Evolutionary conservation across 768 basidiomycete genomes (phyloP).

Genomic region (Tylopilus rubrobrunneus): DNA sequence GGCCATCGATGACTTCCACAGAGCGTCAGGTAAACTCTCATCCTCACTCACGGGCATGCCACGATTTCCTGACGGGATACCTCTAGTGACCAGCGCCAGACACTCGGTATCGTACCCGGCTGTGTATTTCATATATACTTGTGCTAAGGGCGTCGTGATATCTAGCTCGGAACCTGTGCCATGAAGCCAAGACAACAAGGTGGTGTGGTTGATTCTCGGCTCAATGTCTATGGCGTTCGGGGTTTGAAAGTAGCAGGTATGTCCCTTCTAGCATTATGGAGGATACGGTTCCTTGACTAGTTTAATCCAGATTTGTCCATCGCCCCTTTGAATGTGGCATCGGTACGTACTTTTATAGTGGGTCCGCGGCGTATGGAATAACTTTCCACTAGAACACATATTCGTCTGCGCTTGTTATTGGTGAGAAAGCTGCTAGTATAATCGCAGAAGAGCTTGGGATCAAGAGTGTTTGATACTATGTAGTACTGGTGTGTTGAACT

Average conservation of each 20-base stretch:
- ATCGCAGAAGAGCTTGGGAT: slow-evolving; percentile 24
- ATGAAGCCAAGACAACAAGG: slow-evolving; percentile 58
- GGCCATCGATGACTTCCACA: too few species aligned
- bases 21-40: slow-evolving; percentile 13
- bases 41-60: not conserved
- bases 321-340: slow-evolving; percentile 35
- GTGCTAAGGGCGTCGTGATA: not conserved
- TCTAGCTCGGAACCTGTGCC: slow-evolving; percentile 59
- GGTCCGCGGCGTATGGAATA: not conserved
- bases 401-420: slow-evolving; percentile 23
- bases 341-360: slow-evolving; percentile 17
- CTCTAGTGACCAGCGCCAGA: slow-evolving; percentile 29
- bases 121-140: not conserved
- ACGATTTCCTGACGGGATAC: not conserved
- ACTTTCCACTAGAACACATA: slow-evolving; percentile 17
- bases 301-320: slow-evolving; percentile 35
- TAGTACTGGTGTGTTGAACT: too few species aligned
- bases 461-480: slow-evolving; percentile 5
- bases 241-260: slow-evolving; percentile 57
- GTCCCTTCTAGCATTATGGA: not conserved
- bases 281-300: not conserved
- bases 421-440: slow-evolving; percentile 23
- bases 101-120: slow-evolving; percentile 26
- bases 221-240: slow-evolving; percentile 60
- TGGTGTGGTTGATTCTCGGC: slow-evolving; percentile 58